These are phyloP conservation scores for Pilasporangium apinafurcum DNA, from an alignment of 352 stramenopile species.

Conservation along the genomic window DNA sequence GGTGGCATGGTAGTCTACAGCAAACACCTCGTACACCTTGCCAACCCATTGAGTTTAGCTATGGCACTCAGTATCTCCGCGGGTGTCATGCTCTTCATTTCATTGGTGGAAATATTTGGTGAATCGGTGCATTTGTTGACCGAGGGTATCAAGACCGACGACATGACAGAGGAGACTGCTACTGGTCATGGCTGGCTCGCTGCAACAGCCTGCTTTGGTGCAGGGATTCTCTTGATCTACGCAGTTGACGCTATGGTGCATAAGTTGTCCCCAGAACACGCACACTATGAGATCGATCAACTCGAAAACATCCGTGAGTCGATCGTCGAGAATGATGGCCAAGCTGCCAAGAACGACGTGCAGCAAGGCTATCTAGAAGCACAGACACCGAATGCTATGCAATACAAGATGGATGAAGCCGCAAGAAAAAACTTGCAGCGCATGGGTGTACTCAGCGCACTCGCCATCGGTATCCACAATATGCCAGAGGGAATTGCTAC, in stretches of 20 bases:
- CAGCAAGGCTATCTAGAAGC: constrained; percentile 15
- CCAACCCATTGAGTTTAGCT: constrained; percentile 44
- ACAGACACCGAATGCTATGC: constrained; percentile 16
- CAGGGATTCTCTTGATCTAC: constrained; percentile 64
- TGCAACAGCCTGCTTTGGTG: constrained; percentile 83
- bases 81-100: constrained; percentile 76
- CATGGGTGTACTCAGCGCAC: constrained; percentile 88
- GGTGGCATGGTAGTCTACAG: constrained; percentile 69
- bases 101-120: constrained; percentile 65
- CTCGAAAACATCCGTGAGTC: constrained; percentile 21
- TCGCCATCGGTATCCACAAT: constrained; percentile 95
- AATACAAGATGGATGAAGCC: constrained; percentile 32
- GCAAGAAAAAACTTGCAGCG: constrained; percentile 53
- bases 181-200: constrained; percentile 57
- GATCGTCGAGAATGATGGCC: constrained; percentile 18
- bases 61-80: constrained; percentile 57
- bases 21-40: constrained; percentile 47
- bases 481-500: constrained; percentile 95
- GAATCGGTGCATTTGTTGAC: constrained; percentile 31
- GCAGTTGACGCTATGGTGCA: constrained; percentile 41
- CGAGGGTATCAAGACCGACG: constrained; percentile 20
- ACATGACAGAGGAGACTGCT: constrained; percentile 14
- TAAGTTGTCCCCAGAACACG: constrained; percentile 19
- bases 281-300: constrained; percentile 19
- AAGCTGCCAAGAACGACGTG: too few relatives aligned